Percentiles rank a stretch among this genome's conserved stretches.
Evolutionary conservation across 306 rosid genomes (phyloP).

Genomic region (Phaseolus lunatus): DNA sequence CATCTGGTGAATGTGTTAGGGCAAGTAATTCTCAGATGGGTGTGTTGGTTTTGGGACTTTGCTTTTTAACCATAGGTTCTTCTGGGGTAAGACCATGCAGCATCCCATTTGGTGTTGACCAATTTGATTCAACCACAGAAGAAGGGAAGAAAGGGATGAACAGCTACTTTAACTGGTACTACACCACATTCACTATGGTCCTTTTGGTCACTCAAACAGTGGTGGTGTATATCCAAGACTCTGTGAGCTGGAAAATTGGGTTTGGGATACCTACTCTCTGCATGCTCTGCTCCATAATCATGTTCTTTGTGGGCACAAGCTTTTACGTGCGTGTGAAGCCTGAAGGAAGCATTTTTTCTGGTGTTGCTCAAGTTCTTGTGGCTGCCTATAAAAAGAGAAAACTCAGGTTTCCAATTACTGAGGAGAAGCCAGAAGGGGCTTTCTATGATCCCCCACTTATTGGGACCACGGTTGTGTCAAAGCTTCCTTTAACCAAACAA

Average conservation of each 20-base stretch:
- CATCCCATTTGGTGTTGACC: slow-evolving; percentile 81
- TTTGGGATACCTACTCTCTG: slow-evolving; percentile 69
- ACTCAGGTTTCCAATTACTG: slow-evolving; percentile 47
- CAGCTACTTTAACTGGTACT: slow-evolving; percentile 77
- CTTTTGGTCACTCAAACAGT: slow-evolving; percentile 57
- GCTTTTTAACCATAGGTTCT: slow-evolving; percentile 57
- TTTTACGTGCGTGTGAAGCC: slow-evolving; percentile 58
- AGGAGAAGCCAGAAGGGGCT: not conserved
- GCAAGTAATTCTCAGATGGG: slow-evolving; percentile 59
- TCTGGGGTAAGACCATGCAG: slow-evolving; percentile 85
- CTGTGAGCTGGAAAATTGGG: slow-evolving; percentile 77
- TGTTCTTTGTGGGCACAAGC: slow-evolving; percentile 60
- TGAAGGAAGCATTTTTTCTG: slow-evolving; percentile 68
- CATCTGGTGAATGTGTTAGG: slow-evolving; percentile 49
- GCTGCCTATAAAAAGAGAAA: slow-evolving; percentile 72
- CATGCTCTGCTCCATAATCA: slow-evolving; percentile 59
- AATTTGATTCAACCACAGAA: slow-evolving; percentile 64
- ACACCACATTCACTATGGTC: slow-evolving; percentile 51
- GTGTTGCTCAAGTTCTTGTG: slow-evolving; percentile 60
- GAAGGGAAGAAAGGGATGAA: slow-evolving; percentile 67
- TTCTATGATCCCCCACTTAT: slow-evolving; percentile 64
- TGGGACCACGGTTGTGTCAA: slow-evolving; percentile 43
- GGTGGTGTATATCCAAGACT: slow-evolving; percentile 74
- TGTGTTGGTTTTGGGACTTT: slow-evolving; percentile 57
- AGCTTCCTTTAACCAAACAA: slow-evolving; percentile 64